phyloP scores from a whole-genome alignment of 768 basidiomycete genomes.

The Pleurotus sapidus region DNA sequence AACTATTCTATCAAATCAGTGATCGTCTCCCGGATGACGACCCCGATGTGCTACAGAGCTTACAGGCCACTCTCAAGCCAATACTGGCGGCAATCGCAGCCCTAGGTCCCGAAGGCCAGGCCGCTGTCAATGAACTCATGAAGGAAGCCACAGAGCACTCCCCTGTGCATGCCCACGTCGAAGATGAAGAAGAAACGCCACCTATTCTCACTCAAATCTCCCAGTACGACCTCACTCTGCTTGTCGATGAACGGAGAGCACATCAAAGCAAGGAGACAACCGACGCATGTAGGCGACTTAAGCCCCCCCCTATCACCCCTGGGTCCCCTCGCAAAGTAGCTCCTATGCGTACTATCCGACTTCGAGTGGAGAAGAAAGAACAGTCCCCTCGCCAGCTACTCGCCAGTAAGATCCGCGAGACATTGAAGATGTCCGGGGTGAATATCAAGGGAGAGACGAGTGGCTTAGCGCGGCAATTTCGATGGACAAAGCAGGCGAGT shows the following conservation, averaged over 20 bases:
- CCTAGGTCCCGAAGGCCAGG: neutral
- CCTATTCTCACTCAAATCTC: neutral
- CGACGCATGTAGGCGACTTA: neutral
- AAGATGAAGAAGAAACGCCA: neutral
- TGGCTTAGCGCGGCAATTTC: neutral
- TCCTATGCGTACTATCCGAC: neutral
- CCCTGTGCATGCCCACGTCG: too few relatives aligned
- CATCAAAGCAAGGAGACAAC: constrained; percentile 20
- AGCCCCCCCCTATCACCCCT: too few relatives aligned
- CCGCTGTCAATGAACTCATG: neutral
- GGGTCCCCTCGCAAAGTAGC: neutral
- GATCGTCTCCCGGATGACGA: neutral
- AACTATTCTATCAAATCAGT: neutral
- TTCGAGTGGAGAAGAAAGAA: too few relatives aligned
- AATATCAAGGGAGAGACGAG: neutral
- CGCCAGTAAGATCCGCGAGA: neutral
- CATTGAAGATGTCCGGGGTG: neutral
- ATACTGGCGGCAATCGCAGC: neutral
- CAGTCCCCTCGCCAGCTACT: neutral
- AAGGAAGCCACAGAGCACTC: too few relatives aligned
- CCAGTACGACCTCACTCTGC: constrained; percentile 1
- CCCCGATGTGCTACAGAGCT: neutral
- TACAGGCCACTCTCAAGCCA: neutral
- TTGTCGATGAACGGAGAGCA: constrained; percentile 5
- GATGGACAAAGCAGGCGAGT: neutral